Evolutionary conservation across 2,329 filamentous ascomycete species (phyloP).

Genomic region (Hansfordia pulvinata): DNA sequence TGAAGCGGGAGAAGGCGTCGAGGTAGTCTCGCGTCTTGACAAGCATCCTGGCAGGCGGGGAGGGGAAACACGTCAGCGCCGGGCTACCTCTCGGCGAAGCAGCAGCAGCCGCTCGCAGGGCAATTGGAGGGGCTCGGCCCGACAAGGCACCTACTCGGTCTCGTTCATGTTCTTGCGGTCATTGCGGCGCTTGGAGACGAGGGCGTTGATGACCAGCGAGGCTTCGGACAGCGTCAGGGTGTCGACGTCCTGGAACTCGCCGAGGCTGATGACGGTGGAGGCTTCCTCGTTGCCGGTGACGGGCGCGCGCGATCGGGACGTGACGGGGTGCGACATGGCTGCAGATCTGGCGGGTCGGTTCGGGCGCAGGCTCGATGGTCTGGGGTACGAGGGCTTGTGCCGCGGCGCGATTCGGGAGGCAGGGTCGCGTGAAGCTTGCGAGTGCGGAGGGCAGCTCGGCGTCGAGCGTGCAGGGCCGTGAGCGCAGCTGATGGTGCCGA

Average conservation of each 20-base stretch:
- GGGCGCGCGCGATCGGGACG: constrained; percentile 54
- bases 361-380: too few species aligned
- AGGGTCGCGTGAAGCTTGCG: too few species aligned
- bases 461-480: too few species aligned
- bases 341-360: too few species aligned
- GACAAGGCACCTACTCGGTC: constrained; percentile 51
- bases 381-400: too few species aligned
- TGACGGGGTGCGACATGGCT: constrained; percentile 31
- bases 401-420: too few species aligned
- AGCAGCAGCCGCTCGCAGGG: background rate
- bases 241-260: constrained; percentile 86
- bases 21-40: constrained; percentile 86
- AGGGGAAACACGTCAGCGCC: too few species aligned
- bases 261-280: constrained; percentile 65
- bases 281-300: constrained; percentile 80
- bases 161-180: constrained; percentile 73
- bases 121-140: constrained; percentile 1
- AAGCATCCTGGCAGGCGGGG: constrained; percentile 48
- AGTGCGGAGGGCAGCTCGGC: too few species aligned
- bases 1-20: constrained; percentile 89
- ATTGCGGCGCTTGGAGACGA: constrained; percentile 66
- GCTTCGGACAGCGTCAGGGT: constrained; percentile 89
- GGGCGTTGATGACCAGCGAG: constrained; percentile 78
- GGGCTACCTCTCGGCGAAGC: background rate
- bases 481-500: too few species aligned